Evolutionary conservation across 352 stramenopile species (phyloP).

Genomic region (Phytopythium cucurbitacearum): DNA sequence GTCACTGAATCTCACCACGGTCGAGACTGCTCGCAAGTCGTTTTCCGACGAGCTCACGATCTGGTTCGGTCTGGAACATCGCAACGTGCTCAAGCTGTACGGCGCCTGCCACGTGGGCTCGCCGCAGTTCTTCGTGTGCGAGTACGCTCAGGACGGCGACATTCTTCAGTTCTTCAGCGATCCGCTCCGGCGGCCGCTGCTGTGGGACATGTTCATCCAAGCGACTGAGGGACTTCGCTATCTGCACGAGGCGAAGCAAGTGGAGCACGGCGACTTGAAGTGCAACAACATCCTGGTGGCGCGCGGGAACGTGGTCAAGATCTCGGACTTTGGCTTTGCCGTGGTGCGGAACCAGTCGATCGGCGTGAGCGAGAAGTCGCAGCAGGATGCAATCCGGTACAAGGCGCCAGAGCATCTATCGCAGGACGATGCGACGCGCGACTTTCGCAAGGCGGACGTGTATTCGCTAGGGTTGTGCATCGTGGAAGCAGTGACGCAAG

Average conservation of each 20-base stretch:
- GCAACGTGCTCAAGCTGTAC: slow-evolving; percentile 31
- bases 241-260: slow-evolving; percentile 32
- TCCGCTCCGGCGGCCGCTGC: neutral
- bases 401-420: slow-evolving; percentile 22
- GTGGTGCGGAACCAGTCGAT: slow-evolving; percentile 11
- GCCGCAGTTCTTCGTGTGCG: slow-evolving; percentile 24
- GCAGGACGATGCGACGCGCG: neutral
- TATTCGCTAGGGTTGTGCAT: neutral
- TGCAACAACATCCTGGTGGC: slow-evolving; percentile 68
- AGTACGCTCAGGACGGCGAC: slow-evolving; percentile 21
- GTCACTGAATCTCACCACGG: slow-evolving; percentile 4
- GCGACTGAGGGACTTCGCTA: slow-evolving; percentile 34
- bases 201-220: slow-evolving; percentile 17
- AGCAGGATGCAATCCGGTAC: slow-evolving; percentile 12
- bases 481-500: neutral
- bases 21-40: neutral
- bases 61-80: slow-evolving; percentile 22
- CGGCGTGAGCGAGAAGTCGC: slow-evolving; percentile 6
- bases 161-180: slow-evolving; percentile 13
- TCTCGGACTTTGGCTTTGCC: slow-evolving; percentile 28
- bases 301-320: slow-evolving; percentile 12
- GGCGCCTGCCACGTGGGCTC: slow-evolving; percentile 26
- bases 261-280: slow-evolving; percentile 83
- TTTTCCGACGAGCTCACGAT: slow-evolving; percentile 29
- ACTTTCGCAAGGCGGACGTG: neutral